Evolutionary conservation across 140 eudicot species (phyloP).

Genomic region (Bidens hawaiensis): DNA sequence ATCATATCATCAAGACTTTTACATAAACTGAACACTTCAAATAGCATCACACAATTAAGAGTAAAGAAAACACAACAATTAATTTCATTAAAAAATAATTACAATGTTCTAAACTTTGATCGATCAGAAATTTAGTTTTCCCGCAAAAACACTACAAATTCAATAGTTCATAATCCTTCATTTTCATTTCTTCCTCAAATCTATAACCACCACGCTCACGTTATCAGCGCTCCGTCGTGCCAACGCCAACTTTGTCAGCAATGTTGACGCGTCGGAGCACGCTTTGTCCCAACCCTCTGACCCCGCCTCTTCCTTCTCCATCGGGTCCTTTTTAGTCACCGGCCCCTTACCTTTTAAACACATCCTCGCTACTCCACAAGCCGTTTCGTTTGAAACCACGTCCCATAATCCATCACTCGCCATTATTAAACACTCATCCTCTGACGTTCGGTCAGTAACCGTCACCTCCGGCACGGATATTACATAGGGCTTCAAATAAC

Average conservation of each 20-base stretch:
- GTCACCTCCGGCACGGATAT: conserved; percentile 56
- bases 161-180: background rate
- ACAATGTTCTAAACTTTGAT: conserved; percentile 33
- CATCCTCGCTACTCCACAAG: conserved; percentile 53
- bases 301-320: background rate
- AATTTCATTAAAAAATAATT: conserved; percentile 31
- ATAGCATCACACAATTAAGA: no score
- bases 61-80: conserved; percentile 27
- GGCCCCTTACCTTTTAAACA: conserved; percentile 42
- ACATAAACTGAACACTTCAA: no score
- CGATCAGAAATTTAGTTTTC: conserved; percentile 2
- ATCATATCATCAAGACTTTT: no score
- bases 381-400: conserved; percentile 49
- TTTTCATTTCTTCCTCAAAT: conserved; percentile 36
- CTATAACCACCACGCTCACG: conserved; percentile 49
- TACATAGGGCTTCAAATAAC: conserved; percentile 49
- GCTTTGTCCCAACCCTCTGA: conserved; percentile 36
- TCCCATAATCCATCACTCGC: conserved; percentile 66
- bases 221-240: conserved; percentile 45
- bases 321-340: background rate
- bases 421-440: conserved; percentile 51
- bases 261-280: conserved; percentile 39
- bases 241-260: conserved; percentile 45
- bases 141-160: conserved; percentile 22
- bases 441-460: conserved; percentile 33